A percentile compares a stretch with the other conserved stretches of the same genome.
phyloP scores from a whole-genome alignment of 2,329 filamentous ascomycete genomes.

The Cercospora zeina region DNA sequence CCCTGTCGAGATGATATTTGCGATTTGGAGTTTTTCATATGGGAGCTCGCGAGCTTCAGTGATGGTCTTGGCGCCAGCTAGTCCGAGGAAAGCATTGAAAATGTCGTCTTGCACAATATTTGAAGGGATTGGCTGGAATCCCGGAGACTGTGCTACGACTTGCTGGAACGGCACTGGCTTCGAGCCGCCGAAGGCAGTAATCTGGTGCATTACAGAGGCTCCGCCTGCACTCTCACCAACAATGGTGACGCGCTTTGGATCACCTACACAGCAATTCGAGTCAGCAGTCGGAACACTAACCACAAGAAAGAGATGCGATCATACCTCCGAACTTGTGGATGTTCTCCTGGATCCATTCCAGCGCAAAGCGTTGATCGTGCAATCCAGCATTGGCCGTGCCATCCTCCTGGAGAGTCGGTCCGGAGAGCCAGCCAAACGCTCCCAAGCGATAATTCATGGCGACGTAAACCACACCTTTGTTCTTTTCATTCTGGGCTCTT shows the following conservation, averaged over 20 bases:
- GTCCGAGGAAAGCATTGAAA: constrained; percentile 45
- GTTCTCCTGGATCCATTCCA: constrained; percentile 55
- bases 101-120: constrained; percentile 44
- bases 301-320: constrained; percentile 20
- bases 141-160: constrained; percentile 51
- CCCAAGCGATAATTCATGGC: constrained; percentile 53
- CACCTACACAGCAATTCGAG: constrained; percentile 46
- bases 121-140: constrained; percentile 44
- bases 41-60: constrained; percentile 49
- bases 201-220: constrained; percentile 57
- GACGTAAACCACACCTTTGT: constrained; percentile 49
- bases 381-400: constrained; percentile 54
- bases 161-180: constrained; percentile 49
- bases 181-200: constrained; percentile 52
- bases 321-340: constrained; percentile 56
- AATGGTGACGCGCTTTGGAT: constrained; percentile 44
- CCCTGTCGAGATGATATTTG: constrained; percentile 47
- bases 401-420: constrained; percentile 45
- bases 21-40: constrained; percentile 44
- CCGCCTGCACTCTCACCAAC: constrained; percentile 56
- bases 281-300: not conserved
- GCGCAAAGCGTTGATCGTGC: constrained; percentile 56
- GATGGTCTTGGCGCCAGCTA: constrained; percentile 48
- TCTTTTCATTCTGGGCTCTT: constrained; percentile 45
- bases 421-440: constrained; percentile 52